phyloP scores from a whole-genome alignment of 257 asterid genomes.

The Petunia axillaris region DNA sequence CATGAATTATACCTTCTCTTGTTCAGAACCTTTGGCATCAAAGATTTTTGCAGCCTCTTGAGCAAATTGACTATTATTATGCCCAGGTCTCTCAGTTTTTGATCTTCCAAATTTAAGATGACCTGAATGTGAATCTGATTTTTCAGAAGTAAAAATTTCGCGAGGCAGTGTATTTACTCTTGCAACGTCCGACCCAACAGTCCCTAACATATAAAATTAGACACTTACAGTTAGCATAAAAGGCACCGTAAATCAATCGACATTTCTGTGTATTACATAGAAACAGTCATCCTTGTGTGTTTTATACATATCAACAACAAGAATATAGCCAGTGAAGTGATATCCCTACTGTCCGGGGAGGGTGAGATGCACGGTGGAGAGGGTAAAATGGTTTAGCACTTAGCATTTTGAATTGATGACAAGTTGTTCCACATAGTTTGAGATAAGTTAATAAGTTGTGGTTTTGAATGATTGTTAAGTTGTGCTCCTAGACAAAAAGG shows the following conservation, averaged over 20 bases:
- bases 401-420: too few relatives aligned
- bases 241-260: background rate
- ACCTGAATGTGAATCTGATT: slow-evolving; percentile 42
- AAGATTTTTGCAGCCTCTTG: slow-evolving; percentile 81
- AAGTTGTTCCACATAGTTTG: too few relatives aligned
- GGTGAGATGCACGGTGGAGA: too few relatives aligned
- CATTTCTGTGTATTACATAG: background rate
- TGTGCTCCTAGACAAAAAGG: too few relatives aligned
- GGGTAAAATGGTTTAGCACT: too few relatives aligned
- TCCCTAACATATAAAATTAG: slow-evolving; percentile 46
- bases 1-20: slow-evolving; percentile 66
- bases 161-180: slow-evolving; percentile 53
- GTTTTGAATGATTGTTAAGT: too few relatives aligned
- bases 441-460: too few relatives aligned
- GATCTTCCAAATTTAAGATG: slow-evolving; percentile 54
- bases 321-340: background rate
- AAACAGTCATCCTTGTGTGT: slow-evolving; percentile 1
- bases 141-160: slow-evolving; percentile 50
- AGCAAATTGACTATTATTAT: slow-evolving; percentile 48
- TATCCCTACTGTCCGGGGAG: too few relatives aligned
- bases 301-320: background rate
- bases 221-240: slow-evolving; percentile 26
- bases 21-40: slow-evolving; percentile 69
- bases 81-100: slow-evolving; percentile 67
- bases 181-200: slow-evolving; percentile 43